Evolutionary conservation across 768 basidiomycete genomes (phyloP).

Genomic region (Kwoniella dendrophila): DNA sequence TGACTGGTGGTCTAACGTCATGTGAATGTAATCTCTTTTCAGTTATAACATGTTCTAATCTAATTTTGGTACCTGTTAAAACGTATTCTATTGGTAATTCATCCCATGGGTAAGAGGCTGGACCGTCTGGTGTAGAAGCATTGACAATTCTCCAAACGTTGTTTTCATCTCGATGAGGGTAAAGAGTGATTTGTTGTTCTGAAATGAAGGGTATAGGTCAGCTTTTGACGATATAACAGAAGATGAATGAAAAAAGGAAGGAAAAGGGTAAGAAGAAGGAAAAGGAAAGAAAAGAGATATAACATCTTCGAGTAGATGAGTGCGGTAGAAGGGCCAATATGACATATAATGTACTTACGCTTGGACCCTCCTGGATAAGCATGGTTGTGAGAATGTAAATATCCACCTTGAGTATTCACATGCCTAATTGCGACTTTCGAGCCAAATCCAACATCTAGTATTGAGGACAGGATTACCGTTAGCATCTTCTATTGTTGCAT

Average conservation of each 20-base stretch:
- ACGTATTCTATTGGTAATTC: constrained; percentile 66
- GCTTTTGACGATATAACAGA: too few relatives aligned
- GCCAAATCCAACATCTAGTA: constrained; percentile 77
- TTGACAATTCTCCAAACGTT: constrained; percentile 89
- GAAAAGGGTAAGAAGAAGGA: too few relatives aligned
- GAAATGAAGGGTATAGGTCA: neutral
- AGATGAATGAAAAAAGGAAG: too few relatives aligned
- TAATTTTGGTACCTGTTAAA: constrained; percentile 69
- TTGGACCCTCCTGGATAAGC: constrained; percentile 86
- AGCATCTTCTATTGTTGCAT: too few relatives aligned
- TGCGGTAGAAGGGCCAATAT: neutral
- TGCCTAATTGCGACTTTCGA: constrained; percentile 83
- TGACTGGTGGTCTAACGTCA: constrained; percentile 89
- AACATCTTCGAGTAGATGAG: too few relatives aligned
- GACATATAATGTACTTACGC: constrained; percentile 68
- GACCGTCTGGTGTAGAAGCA: constrained; percentile 61
- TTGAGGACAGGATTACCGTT: neutral
- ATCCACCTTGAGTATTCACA: constrained; percentile 97
- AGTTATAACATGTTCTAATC: constrained; percentile 76
- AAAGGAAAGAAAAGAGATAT: too few relatives aligned
- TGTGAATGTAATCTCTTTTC: constrained; percentile 91
- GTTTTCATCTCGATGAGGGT: constrained; percentile 96
- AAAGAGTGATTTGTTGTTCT: constrained; percentile 99
- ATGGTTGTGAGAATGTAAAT: constrained; percentile 90
- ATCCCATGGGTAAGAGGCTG: constrained; percentile 61